Evolutionary conservation across 495 filamentous ascomycete genomes (phyloP).

Genomic region (Penicillium angulare): DNA sequence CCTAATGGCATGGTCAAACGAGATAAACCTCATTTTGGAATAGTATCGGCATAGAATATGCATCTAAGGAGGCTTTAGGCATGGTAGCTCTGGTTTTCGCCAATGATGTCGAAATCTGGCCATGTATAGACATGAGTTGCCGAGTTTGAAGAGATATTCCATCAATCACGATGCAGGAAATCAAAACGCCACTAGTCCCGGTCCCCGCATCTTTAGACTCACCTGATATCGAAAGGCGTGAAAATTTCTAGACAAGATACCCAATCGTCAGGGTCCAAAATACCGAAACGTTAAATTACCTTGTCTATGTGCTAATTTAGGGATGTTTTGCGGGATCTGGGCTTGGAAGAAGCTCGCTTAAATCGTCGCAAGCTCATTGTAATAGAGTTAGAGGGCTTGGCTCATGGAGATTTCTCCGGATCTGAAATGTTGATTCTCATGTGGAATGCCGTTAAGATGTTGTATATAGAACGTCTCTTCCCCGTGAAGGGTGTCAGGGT

Average conservation of each 20-base stretch:
- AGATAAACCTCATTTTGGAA: not conserved
- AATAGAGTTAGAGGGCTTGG: not conserved
- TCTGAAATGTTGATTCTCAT: not conserved
- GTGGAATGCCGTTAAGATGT: not conserved
- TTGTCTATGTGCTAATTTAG: not conserved
- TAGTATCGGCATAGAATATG: not conserved
- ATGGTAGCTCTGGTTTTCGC: not conserved
- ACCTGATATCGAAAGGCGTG: too few species aligned
- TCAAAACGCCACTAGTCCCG: not conserved
- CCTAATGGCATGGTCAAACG: not conserved
- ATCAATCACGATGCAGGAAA: conserved; percentile 30
- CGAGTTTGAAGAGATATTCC: conserved; percentile 24
- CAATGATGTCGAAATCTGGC: not conserved
- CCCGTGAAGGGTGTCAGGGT: not conserved
- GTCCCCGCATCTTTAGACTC: conserved; percentile 3
- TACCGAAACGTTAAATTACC: not conserved
- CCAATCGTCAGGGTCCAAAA: not conserved
- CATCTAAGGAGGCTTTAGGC: not conserved
- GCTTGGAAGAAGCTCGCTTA: not conserved
- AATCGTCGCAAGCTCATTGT: not conserved
- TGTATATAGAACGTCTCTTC: conserved; percentile 2
- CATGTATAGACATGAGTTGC: not conserved
- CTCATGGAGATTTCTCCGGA: not conserved
- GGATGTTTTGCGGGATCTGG: not conserved
- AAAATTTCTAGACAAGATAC: not conserved